These are phyloP conservation scores for Globisporangium camurandrum DNA, from an alignment of 352 stramenopile genomes.

Conservation along the genomic window DNA sequence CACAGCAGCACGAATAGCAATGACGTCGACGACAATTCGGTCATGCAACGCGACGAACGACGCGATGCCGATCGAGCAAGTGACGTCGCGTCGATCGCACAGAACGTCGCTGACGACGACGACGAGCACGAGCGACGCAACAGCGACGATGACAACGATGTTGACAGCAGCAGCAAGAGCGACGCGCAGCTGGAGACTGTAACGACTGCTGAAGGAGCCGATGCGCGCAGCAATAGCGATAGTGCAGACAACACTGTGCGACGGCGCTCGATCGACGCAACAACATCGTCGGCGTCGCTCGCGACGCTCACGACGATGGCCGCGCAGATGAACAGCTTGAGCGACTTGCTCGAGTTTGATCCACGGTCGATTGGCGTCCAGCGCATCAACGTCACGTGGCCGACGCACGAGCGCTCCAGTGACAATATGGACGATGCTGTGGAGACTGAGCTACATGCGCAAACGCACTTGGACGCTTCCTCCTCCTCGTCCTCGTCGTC, in stretches of 20 bases:
- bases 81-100: too few relatives aligned
- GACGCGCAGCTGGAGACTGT: not conserved
- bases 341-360: constrained; percentile 13
- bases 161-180: not conserved
- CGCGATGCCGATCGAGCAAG: too few relatives aligned
- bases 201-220: not conserved
- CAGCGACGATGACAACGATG: not conserved
- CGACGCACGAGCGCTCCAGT: constrained; percentile 2
- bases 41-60: too few relatives aligned
- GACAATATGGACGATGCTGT: not conserved
- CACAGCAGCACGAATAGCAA: too few relatives aligned
- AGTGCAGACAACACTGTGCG: not conserved
- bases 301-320: not conserved
- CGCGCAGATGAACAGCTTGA: not conserved
- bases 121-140: not conserved
- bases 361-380: constrained; percentile 47
- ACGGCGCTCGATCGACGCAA: too few relatives aligned
- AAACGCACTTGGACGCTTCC: not conserved
- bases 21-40: too few relatives aligned
- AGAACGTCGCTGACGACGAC: not conserved
- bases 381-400: constrained; percentile 38
- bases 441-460: not conserved
- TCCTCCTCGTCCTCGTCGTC: constrained; percentile 3
- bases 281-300: not conserved
- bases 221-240: not conserved